A percentile compares a stretch with the other conserved stretches of the same genome.
Conservation (phyloP, 2,329 filamentous ascomycete species). For the Xylaria sp. region DNA sequence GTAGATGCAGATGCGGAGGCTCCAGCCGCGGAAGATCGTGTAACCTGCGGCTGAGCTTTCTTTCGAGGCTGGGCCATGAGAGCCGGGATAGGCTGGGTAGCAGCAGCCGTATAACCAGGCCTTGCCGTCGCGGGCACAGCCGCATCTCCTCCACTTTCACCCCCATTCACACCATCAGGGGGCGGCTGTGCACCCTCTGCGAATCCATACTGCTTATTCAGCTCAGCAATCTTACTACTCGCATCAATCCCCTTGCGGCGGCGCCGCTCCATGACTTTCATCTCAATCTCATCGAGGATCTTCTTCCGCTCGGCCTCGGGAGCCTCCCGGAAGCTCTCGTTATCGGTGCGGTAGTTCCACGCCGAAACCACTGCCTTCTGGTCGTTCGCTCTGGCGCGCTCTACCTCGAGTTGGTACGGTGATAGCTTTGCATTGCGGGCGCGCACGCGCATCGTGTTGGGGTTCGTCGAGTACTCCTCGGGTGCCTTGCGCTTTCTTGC, state of each 20-base stretch:
- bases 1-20: not conserved
- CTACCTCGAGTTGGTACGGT: conserved; percentile 32
- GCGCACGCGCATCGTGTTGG: conserved; percentile 43
- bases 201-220: conserved; percentile 2
- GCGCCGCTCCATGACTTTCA: conserved; percentile 40
- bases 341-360: conserved; percentile 32
- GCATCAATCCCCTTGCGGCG: conserved; percentile 33
- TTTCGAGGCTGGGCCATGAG: conserved; percentile 4
- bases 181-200: not conserved
- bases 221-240: conserved; percentile 11
- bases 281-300: conserved; percentile 36
- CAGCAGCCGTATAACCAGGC: conserved; percentile 17
- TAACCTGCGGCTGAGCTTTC: not conserved
- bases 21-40: no score
- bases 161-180: not conserved
- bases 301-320: not conserved
- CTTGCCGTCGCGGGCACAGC: conserved; percentile 1
- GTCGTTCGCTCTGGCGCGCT: conserved; percentile 41
- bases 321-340: conserved; percentile 33
- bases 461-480: conserved; percentile 45
- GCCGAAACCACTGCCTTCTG: conserved; percentile 40
- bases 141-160: no score
- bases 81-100: not conserved
- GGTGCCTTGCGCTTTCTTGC: conserved; percentile 29
- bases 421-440: conserved; percentile 39